A percentile compares a stretch with the other conserved stretches of the same genome.
phyloP scores from a whole-genome alignment of 805 yeast species.

The Candida ipomoeae region DNA sequence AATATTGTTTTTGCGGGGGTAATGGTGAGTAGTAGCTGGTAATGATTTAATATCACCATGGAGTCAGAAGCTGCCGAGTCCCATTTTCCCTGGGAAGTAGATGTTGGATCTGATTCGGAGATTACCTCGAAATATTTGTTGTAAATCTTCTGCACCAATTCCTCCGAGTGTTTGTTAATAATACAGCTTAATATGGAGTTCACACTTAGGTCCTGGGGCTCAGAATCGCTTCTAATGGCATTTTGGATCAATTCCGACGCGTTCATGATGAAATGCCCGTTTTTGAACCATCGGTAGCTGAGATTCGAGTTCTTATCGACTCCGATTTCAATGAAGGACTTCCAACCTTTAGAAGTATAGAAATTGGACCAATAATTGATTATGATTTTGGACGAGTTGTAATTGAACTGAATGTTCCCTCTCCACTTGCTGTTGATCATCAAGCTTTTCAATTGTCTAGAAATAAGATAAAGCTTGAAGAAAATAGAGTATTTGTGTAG shows the following conservation, averaged over 20 bases:
- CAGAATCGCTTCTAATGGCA: conserved; percentile 10
- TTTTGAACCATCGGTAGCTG: conserved; percentile 59
- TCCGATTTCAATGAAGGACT: conserved; percentile 59
- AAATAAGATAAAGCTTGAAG: conserved; percentile 58
- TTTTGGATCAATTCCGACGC: conserved; percentile 9
- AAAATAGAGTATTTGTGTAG: conserved; percentile 59
- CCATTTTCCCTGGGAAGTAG: not conserved
- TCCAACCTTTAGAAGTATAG: conserved; percentile 42
- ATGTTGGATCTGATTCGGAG: not conserved
- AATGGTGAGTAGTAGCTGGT: conserved; percentile 32
- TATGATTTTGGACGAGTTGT: conserved; percentile 50
- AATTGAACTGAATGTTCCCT: conserved; percentile 54
- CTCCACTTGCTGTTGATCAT: conserved; percentile 50
- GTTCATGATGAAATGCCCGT: conserved; percentile 37
- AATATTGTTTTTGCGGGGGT: conserved; percentile 31
- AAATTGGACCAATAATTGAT: conserved; percentile 60
- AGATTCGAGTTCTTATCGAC: conserved; percentile 45
- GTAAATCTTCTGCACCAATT: conserved; percentile 25
- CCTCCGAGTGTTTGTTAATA: conserved; percentile 37
- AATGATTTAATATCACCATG: conserved; percentile 23
- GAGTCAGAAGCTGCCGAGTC: conserved; percentile 12
- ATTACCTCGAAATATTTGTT: conserved; percentile 14
- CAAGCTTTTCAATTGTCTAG: conserved; percentile 51
- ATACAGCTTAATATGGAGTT: conserved; percentile 33
- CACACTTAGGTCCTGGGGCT: conserved; percentile 30